Percentiles rank a stretch among this genome's conserved stretches.
Conservation (phyloP, 305 asterid species). For the Solanum hybrid region DNA sequence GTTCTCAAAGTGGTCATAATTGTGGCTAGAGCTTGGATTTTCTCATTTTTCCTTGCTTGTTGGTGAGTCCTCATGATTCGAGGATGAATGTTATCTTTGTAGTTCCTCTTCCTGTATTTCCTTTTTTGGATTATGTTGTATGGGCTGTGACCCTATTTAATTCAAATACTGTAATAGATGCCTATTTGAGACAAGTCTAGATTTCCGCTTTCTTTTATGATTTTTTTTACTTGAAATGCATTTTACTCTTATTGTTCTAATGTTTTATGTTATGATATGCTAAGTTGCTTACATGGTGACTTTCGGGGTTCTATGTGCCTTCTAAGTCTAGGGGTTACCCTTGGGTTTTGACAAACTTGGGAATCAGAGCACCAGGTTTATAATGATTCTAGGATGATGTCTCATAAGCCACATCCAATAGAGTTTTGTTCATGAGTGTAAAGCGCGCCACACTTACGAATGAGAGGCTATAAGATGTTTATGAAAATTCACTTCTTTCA, state of each 20-base stretch:
- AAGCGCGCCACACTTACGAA: no score
- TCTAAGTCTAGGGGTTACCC: not conserved
- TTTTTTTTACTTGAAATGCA: no score
- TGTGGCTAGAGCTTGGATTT: not conserved
- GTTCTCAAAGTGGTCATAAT: not conserved
- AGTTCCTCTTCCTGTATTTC: not conserved
- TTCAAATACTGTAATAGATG: no score
- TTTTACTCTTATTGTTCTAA: not conserved
- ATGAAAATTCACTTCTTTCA: no score
- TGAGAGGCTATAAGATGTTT: no score
- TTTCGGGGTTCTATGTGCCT: not conserved
- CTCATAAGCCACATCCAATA: no score
- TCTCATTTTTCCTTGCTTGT: not conserved
- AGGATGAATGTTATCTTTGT: not conserved
- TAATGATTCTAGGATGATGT: no score
- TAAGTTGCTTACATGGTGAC: not conserved
- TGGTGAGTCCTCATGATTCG: not conserved
- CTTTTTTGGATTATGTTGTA: no score
- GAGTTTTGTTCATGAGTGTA: no score
- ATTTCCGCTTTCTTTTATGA: no score
- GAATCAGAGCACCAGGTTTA: no score
- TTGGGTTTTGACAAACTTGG: not conserved
- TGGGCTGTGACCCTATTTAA: not conserved
- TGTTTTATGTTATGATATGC: not conserved
- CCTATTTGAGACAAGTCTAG: not conserved